Conservation (phyloP, 768 basidiomycete genomes). For the Pisolithus albus region DNA sequence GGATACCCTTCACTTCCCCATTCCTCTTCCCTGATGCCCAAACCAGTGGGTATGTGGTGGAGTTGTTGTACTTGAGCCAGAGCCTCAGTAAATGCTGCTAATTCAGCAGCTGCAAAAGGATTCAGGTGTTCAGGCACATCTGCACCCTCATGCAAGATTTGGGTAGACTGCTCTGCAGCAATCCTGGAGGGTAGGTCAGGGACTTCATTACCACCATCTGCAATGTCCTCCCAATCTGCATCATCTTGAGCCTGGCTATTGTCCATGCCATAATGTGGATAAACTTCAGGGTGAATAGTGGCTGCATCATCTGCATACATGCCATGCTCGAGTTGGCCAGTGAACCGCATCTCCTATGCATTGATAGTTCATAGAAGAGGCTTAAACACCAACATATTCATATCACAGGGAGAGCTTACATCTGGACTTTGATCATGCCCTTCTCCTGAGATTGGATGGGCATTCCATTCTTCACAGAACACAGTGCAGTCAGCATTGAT, state of each 20-base stretch:
- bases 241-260: not conserved
- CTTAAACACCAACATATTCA: too few relatives aligned
- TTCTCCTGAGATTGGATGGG: constrained; percentile 9
- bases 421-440: constrained; percentile 9
- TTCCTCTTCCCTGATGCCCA: constrained; percentile 1
- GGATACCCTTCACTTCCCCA: constrained; percentile 2
- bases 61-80: not conserved
- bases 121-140: not conserved
- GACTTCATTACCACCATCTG: not conserved
- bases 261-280: constrained; percentile 9
- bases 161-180: constrained; percentile 1
- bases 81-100: not conserved
- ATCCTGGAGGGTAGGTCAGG: constrained; percentile 1
- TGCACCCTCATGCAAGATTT: constrained; percentile 1
- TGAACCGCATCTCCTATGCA: constrained; percentile 3
- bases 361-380: not conserved
- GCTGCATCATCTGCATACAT: constrained; percentile 1
- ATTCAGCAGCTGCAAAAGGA: not conserved
- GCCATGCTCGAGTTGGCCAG: constrained; percentile 2
- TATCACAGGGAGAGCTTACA: constrained; percentile 3
- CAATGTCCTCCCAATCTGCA: not conserved
- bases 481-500: constrained; percentile 12
- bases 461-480: constrained; percentile 15
- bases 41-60: not conserved
- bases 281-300: constrained; percentile 9